Evolutionary conservation across 768 basidiomycete species (phyloP), one percentile per base, ranked within the genome.

Genomic region (Exsudoporus frostii): DNA sequence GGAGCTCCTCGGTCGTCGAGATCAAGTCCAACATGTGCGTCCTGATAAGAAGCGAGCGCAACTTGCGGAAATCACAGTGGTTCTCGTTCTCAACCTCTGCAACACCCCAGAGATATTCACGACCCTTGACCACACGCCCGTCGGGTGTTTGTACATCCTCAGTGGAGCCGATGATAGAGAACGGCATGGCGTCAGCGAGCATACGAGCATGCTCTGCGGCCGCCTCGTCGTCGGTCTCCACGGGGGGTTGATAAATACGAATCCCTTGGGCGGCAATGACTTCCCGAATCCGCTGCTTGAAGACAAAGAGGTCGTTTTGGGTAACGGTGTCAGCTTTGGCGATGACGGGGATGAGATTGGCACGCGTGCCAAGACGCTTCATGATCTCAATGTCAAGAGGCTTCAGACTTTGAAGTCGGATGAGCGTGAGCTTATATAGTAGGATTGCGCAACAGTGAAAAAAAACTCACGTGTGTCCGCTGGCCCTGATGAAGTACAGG

Each of bases 81-180:
- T 88, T 88, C 76, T 99, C 97, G 69, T 99, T 98, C 75, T 99
- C 97, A 56, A 99, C 96, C 79, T 99, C 97, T 9, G 97, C 97
- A n/a, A 99, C 94, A 79, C 97, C 97, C 97, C 97, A 99, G 14
- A 96, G 84, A 69, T 99, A 99, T 73, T 98, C 92, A 64, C 97
- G 86, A 42, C 97, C 97, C 74, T 98, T 98, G 67, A 99, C 97
- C 32, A 83, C 73, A 52, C 94, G 84, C 11, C 97, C 97, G 67
- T 98, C 96, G 22, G 79, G 74, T 4, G 92, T 98, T 64, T 83
- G 82, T 43, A 99, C 96, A 60, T 99, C 96, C 66, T 95, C 86
- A 0, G 92, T 98, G 22, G 90, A 93, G 30, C 97, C 97, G 65
- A 99, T 98, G 73, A 99, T 98, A 20, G 95, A 97, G 78, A 98